Conservation (phyloP, 2,329 filamentous ascomycete species). For the Hymenoscyphus occultus region DNA sequence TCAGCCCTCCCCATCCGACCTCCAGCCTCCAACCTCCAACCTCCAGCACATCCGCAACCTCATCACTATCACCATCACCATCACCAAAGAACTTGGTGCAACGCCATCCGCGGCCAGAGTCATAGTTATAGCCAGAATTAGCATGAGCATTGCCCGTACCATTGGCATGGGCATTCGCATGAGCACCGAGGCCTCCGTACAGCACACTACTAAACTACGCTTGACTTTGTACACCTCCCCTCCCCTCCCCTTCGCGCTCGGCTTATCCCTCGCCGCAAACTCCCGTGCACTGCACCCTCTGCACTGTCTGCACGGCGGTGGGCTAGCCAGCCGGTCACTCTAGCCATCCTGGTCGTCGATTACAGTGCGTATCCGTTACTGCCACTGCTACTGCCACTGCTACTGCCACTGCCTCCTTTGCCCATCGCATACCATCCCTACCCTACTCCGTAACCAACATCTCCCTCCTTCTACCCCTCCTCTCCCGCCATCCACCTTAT, state of each 20-base stretch:
- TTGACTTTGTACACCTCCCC: not conserved
- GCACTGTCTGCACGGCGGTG: not conserved
- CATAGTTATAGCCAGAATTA: not conserved
- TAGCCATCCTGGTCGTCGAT: constrained; percentile 24
- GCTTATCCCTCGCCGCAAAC: constrained; percentile 12
- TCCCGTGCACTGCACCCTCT: constrained; percentile 1
- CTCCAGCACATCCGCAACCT: not conserved
- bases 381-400: not conserved
- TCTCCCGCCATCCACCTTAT: not conserved
- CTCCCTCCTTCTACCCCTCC: constrained; percentile 1
- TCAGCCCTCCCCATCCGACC: constrained; percentile 5
- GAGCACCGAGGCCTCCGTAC: not conserved
- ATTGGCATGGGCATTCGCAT: no score
- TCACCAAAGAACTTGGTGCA: not conserved
- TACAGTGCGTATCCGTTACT: constrained; percentile 7
- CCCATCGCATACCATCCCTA: constrained; percentile 27
- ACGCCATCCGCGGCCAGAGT: not conserved
- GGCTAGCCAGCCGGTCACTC: not conserved
- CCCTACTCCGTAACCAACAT: not conserved
- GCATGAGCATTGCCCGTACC: not conserved
- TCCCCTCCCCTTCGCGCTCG: not conserved
- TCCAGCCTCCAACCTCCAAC: constrained; percentile 3
- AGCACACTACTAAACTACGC: no score
- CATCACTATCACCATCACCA: not conserved
- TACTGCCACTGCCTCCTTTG: constrained; percentile 14